Conservation (phyloP, 2,329 filamentous ascomycete species). For the Fusarium secorum region DNA sequence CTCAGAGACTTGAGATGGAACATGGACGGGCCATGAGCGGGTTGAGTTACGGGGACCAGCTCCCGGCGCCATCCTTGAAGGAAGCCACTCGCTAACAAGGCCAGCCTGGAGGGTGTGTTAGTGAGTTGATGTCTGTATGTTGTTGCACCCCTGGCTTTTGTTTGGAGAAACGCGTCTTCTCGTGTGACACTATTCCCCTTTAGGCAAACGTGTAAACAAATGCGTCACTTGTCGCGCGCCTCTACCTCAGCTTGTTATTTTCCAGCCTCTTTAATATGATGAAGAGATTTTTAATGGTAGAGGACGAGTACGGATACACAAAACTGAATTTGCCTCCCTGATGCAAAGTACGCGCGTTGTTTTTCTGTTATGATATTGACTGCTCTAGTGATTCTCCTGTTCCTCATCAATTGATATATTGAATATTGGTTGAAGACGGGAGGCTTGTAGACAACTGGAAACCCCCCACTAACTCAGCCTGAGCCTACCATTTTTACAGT, state of each 20-base stretch:
- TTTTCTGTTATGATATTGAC: neutral
- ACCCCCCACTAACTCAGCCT: conserved; percentile 10
- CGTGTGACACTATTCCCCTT: conserved; percentile 44
- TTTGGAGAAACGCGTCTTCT: conserved; percentile 45
- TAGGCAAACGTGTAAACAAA: conserved; percentile 50
- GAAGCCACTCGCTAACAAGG: conserved; percentile 18
- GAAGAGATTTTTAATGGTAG: conserved; percentile 1
- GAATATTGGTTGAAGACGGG: neutral
- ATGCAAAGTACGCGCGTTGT: conserved; percentile 3
- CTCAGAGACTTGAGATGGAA: conserved; percentile 19
- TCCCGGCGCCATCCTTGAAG: conserved; percentile 36
- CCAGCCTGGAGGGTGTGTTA: conserved; percentile 22
- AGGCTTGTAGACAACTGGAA: conserved; percentile 8
- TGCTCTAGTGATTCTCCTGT: conserved; percentile 2
- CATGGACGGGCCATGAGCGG: conserved; percentile 25
- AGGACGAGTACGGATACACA: neutral
- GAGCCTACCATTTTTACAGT: conserved; percentile 6
- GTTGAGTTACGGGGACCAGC: conserved; percentile 33
- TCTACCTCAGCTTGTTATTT: conserved; percentile 26
- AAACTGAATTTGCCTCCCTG: conserved; percentile 8
- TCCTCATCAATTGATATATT: conserved; percentile 2
- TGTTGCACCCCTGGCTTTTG: conserved; percentile 29
- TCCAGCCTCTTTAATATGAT: conserved; percentile 22
- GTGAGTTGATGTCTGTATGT: conserved; percentile 1
- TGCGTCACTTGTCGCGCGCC: conserved; percentile 44